Percentiles rank a stretch among this genome's conserved stretches.
These are phyloP conservation scores for Nicotiana otophora DNA, from an alignment of 257 asterid species.

Conservation along the genomic window DNA sequence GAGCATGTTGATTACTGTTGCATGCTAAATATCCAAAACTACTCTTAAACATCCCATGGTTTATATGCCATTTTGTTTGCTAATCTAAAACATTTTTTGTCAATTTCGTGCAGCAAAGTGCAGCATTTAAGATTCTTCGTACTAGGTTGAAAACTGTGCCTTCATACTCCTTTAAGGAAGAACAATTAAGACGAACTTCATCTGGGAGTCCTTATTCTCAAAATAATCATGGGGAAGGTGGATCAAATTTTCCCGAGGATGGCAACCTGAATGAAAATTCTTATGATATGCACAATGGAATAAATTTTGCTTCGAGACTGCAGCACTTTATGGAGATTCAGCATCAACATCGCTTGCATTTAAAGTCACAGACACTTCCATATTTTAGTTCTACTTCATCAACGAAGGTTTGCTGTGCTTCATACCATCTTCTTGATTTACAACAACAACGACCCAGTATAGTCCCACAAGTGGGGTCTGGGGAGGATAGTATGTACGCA, in stretches of 20 bases:
- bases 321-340: slow-evolving; percentile 77
- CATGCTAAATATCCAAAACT: too few species aligned
- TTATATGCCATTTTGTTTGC: not conserved
- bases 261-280: slow-evolving; percentile 47
- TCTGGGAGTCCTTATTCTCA: slow-evolving; percentile 39
- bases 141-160: slow-evolving; percentile 94
- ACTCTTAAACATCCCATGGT: too few species aligned
- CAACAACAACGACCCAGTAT: too few species aligned
- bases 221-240: slow-evolving; percentile 19
- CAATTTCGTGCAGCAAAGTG: slow-evolving; percentile 74
- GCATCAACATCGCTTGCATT: slow-evolving; percentile 61
- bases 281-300: slow-evolving; percentile 36
- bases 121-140: slow-evolving; percentile 87
- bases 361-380: slow-evolving; percentile 40
- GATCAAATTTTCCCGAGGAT: slow-evolving; percentile 44
- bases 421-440: not conserved
- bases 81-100: not conserved
- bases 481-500: too few species aligned
- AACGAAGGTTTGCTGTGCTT: slow-evolving; percentile 47
- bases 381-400: slow-evolving; percentile 46
- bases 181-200: slow-evolving; percentile 39
- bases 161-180: slow-evolving; percentile 66
- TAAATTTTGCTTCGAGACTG: slow-evolving; percentile 59
- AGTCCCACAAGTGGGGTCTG: too few species aligned
- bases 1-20: too few species aligned